Conservation (phyloP, 192 early-diverging fungal genomes). For the Globomyces pollinis-pini region DNA sequence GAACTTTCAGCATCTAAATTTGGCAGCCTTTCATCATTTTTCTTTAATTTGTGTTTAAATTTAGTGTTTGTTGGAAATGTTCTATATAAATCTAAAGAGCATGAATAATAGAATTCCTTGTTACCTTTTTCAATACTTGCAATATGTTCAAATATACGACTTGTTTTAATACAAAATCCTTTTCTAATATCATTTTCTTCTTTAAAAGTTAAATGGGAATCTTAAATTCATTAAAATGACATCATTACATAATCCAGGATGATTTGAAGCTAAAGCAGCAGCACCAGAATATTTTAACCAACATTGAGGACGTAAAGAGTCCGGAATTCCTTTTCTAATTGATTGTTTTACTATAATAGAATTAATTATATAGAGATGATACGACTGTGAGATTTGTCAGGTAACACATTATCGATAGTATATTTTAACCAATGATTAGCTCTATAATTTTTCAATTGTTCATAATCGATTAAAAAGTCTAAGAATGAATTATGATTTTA, state of each 20-base stretch:
- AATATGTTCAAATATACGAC: constrained; percentile 49
- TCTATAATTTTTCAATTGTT: not conserved
- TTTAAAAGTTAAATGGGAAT: constrained; percentile 34
- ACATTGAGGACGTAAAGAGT: constrained; percentile 52
- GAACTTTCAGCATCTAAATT: not conserved
- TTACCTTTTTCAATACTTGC: constrained; percentile 47
- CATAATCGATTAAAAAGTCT: constrained; percentile 3
- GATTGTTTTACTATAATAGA: constrained; percentile 49
- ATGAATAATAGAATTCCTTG: constrained; percentile 1
- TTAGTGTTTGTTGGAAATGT: constrained; percentile 69
- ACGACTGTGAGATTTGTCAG: constrained; percentile 16
- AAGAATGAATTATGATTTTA: no score
- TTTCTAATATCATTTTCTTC: constrained; percentile 26
- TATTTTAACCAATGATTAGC: constrained; percentile 6
- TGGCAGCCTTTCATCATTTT: not conserved
- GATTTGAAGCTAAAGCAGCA: constrained; percentile 42
- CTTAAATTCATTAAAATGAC: no score
- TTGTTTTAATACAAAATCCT: constrained; percentile 35
- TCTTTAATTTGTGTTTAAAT: constrained; percentile 41
- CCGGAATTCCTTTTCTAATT: constrained; percentile 71
- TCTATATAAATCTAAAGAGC: constrained; percentile 61
- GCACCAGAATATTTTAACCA: constrained; percentile 73
- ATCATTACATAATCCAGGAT: constrained; percentile 51
- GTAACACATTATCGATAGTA: constrained; percentile 1
- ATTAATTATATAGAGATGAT: no score